Base-by-base conservation (phyloP, 148 eudicot genomes). In the Bassia scoparia region DNA sequence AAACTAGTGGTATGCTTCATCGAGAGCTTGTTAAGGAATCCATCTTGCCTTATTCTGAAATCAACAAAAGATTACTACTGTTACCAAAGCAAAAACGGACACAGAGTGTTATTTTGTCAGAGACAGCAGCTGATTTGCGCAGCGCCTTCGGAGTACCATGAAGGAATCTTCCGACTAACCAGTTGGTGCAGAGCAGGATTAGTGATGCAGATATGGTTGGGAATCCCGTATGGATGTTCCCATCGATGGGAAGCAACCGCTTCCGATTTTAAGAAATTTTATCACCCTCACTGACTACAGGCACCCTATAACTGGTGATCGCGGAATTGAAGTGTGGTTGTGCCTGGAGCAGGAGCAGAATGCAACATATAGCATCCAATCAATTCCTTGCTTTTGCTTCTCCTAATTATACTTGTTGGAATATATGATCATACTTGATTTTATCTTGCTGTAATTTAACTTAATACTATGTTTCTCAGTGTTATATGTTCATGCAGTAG, bases 311-410 rank as follows among this genome's bases (percentile, higher is more conserved):
- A 7, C 33, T 20, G 10, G 27, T 72, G 67, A 54, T 21, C 49
- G 0, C 38, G 75, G 75, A 34, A 60, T 72, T 72, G 75, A 72
- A 60, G 75, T 53, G 0, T 72, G 75, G 75, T 72, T 72, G 24
- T 44, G 43, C 55, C 46, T 72, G 33, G 75, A 60, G 29, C 56
- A 60, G 24, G 24, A 60, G 17, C 1, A 38, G 60, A 16, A 71
- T 71, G 74, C 3, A 59, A 4, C 0, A 9, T 43, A 59, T 71
- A 41, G 74, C 59, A 18, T 26, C 55, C 18, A 43, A 20, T 3
- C 55, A 71, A 16, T 71, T 71, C 16, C 67, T 71, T 29, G 52
- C 74, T 26, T 71, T 71, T 71, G 74, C 74, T 59, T 71, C 74
- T 71, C 74, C 74, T 43, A 10, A 50, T 50, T 50, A 50, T n/a